Base-by-base conservation (phyloP, 169 alveolate genomes). In the Cryptosporidium muris region DNA sequence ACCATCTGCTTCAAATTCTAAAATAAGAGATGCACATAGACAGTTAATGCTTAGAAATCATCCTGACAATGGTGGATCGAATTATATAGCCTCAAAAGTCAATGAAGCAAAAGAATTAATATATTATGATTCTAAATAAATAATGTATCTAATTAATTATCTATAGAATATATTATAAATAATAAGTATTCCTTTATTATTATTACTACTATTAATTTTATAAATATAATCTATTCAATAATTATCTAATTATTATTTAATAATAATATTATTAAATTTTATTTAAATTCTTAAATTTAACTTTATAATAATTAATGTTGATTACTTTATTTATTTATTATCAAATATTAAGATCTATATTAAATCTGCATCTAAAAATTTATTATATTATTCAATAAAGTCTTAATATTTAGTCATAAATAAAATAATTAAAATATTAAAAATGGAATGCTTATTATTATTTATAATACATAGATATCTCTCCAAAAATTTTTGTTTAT, bases 41-140 rank as follows among this genome's bases (percentile, higher is more conserved):
- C 96, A 94, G 88, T 91, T 94, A 62, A 94, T 94, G 97, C 85
- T 94, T 82, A 68, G 94, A 63, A 94, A 94, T 67, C 97, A 94
- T 62, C 97, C 97, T 36, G 97, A 94, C 63, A 94, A 94, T 60
- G 97, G 97, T 56, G 97, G 96, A 85, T 94, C 97, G 4, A 94
- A 96, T 6, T 94, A 94, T 56, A 81, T 94, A 42, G 97, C 97
- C 9, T 92, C 97, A n/a, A 94, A 94, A 51, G 97, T 94, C 37
- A 94, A 94, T 66, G 97, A 94, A 62, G 97, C 97, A 16, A 94
- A 94, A 80, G 97, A 94, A 54, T 36, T 74, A 5, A 74, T 74
- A 6, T 54, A 68, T 25, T 54, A 58, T n/a, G 85, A 74, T 2
- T 58, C 54, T n/a, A 58, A 62, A 11, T n/a, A 58, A 62, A 11